Conservation (phyloP, 495 filamentous ascomycete species). For the Lophium mytilinum region DNA sequence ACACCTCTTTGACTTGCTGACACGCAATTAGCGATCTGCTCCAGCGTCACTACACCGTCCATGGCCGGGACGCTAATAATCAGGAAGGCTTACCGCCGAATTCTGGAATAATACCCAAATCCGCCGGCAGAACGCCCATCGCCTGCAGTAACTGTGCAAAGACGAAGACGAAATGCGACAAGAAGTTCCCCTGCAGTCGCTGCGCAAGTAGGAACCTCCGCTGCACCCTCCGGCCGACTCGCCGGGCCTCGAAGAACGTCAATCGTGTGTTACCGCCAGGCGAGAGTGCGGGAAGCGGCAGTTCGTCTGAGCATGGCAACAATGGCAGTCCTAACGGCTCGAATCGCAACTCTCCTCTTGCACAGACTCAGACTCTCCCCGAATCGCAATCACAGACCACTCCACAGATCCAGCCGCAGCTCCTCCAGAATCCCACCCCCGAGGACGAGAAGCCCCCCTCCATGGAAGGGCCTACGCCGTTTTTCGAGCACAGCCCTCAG, state of each 20-base stretch:
- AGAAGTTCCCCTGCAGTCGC: slow-evolving; percentile 52
- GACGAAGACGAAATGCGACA: slow-evolving; percentile 56
- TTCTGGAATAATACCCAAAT: slow-evolving; percentile 37
- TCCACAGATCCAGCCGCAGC: slow-evolving; percentile 8
- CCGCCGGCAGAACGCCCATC: slow-evolving; percentile 37
- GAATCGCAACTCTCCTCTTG: slow-evolving; percentile 15
- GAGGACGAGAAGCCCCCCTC: slow-evolving; percentile 20
- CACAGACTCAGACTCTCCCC: slow-evolving; percentile 14
- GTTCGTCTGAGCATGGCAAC: slow-evolving; percentile 21
- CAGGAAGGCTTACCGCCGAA: slow-evolving; percentile 32
- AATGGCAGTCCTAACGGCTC: slow-evolving; percentile 17
- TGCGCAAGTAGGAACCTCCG: slow-evolving; percentile 49
- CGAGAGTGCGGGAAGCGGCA: slow-evolving; percentile 17
- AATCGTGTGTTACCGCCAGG: slow-evolving; percentile 18
- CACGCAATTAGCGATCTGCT: slow-evolving; percentile 45
- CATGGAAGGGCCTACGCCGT: slow-evolving; percentile 17
- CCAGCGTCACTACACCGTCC: slow-evolving; percentile 47
- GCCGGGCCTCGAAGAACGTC: slow-evolving; percentile 45
- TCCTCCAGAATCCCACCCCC: slow-evolving; percentile 16
- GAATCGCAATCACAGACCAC: not conserved
- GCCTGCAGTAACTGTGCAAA: slow-evolving; percentile 40
- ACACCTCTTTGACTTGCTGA: slow-evolving; percentile 2
- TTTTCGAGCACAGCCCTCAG: slow-evolving; percentile 29
- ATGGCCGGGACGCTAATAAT: slow-evolving; percentile 35
- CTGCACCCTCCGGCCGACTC: slow-evolving; percentile 48